Conservation (phyloP, 1,139 yeast species). For the Debaryomyces coudertii region DNA sequence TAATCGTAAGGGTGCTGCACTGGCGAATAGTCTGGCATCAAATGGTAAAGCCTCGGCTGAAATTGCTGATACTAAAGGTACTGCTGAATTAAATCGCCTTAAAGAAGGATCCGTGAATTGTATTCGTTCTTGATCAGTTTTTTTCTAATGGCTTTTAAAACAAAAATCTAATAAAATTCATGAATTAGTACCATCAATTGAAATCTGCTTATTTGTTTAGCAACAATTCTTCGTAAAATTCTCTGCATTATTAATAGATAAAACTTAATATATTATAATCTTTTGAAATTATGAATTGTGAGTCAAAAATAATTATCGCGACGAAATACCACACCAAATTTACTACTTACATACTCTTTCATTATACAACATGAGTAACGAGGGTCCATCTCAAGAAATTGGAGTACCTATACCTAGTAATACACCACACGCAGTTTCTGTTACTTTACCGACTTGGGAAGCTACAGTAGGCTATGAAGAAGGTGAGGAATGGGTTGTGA, state of each 20-base stretch:
- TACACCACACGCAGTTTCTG: slow-evolving; percentile 91
- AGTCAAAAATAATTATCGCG: neutral
- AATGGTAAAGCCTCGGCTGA: slow-evolving; percentile 20
- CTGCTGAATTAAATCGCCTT: slow-evolving; percentile 55
- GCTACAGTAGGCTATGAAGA: slow-evolving; percentile 92
- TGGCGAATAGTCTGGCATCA: slow-evolving; percentile 22
- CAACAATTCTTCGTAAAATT: slow-evolving; percentile 1
- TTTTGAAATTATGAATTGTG: neutral
- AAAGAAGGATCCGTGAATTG: slow-evolving; percentile 74
- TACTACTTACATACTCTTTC: neutral
- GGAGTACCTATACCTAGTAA: slow-evolving; percentile 89
- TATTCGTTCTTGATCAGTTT: slow-evolving; percentile 49
- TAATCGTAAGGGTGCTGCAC: slow-evolving; percentile 67
- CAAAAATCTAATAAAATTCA: slow-evolving; percentile 7
- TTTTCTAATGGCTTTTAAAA: slow-evolving; percentile 7
- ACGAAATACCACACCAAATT: neutral
- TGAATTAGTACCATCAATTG: neutral
- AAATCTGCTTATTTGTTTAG: neutral
- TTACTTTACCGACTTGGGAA: slow-evolving; percentile 92
- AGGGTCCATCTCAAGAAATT: slow-evolving; percentile 48
- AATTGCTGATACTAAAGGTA: slow-evolving; percentile 19
- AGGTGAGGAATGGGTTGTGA: slow-evolving; percentile 83
- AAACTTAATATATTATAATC: slow-evolving; percentile 8
- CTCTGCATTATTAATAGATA: slow-evolving; percentile 10
- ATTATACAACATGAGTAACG: slow-evolving; percentile 6